Percentiles rank a stretch among this genome's conserved stretches.
phyloP scores from a whole-genome alignment of 2,329 filamentous ascomycete species.

The Pestalotiopsis fici region DNA sequence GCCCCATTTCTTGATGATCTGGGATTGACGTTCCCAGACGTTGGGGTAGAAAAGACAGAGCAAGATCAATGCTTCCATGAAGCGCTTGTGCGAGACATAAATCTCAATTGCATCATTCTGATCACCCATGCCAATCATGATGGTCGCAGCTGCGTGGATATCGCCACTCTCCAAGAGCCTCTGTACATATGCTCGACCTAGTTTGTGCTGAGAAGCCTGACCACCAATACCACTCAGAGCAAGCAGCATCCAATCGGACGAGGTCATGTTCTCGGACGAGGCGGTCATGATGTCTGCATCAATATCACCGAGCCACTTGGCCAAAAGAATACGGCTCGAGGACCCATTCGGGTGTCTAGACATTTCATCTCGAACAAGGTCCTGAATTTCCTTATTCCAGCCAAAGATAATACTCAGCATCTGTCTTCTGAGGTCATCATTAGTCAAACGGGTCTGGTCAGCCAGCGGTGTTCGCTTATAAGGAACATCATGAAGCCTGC shows the following conservation, averaged over 20 bases:
- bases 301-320: constrained; percentile 90
- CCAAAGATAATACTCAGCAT: constrained; percentile 96
- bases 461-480: constrained; percentile 69
- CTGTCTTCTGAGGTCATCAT: constrained; percentile 80
- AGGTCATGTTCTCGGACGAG: constrained; percentile 83
- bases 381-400: constrained; percentile 84
- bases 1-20: constrained; percentile 91
- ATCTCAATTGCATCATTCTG: constrained; percentile 94
- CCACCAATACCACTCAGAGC: constrained; percentile 86
- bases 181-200: constrained; percentile 88
- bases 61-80: constrained; percentile 89
- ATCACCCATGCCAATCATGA: constrained; percentile 90
- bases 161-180: constrained; percentile 87
- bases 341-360: constrained; percentile 72
- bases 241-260: constrained; percentile 95
- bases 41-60: constrained; percentile 79
- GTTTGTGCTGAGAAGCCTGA: constrained; percentile 79
- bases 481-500: constrained; percentile 78
- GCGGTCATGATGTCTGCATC: constrained; percentile 79
- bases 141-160: constrained; percentile 87
- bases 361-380: constrained; percentile 83
- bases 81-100: constrained; percentile 87
- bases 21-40: constrained; percentile 89
- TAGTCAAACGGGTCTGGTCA: constrained; percentile 63
- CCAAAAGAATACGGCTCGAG: constrained; percentile 76